phyloP scores from a whole-genome alignment of 2,329 filamentous ascomycete species.

The Xylariaceae sp. region DNA sequence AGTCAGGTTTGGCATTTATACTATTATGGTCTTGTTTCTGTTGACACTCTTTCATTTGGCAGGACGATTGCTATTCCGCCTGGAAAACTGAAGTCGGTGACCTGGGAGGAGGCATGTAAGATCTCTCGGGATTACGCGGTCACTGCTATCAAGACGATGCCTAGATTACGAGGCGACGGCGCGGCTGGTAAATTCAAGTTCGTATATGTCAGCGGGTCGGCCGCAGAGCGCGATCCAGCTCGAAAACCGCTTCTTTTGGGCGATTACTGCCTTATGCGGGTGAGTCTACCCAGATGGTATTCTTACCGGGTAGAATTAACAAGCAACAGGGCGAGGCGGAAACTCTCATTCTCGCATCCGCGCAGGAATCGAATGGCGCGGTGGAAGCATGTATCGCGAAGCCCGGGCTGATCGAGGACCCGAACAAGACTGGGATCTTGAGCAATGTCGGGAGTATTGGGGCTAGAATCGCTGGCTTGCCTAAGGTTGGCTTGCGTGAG shows the following conservation, averaged over 20 bases:
- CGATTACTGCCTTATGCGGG: conserved; percentile 32
- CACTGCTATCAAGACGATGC: conserved; percentile 32
- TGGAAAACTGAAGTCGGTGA: conserved; percentile 24
- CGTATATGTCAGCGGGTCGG: conserved; percentile 35
- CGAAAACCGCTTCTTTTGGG: conserved; percentile 13
- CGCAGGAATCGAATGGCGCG: conserved; percentile 25
- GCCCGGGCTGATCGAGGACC: conserved; percentile 28
- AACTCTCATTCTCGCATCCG: conserved; percentile 28
- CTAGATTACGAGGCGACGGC: not conserved
- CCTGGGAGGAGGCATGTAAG: conserved; percentile 31
- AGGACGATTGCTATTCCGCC: conserved; percentile 34
- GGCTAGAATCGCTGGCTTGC: conserved; percentile 22
- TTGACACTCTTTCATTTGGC: not conserved
- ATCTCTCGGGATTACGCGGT: conserved; percentile 36
- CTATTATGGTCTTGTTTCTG: not conserved
- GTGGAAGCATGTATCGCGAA: conserved; percentile 30
- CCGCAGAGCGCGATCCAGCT: not conserved
- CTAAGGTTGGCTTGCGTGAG: conserved; percentile 28
- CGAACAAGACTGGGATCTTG: not conserved
- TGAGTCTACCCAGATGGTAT: conserved; percentile 22
- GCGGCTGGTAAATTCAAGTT: conserved; percentile 34
- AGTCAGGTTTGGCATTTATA: not conserved
- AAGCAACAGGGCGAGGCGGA: conserved; percentile 26
- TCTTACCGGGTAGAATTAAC: not conserved
- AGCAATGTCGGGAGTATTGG: not conserved